Evolutionary conservation across 345 rosid species (phyloP).

Genomic region (Kernera saxatilis): DNA sequence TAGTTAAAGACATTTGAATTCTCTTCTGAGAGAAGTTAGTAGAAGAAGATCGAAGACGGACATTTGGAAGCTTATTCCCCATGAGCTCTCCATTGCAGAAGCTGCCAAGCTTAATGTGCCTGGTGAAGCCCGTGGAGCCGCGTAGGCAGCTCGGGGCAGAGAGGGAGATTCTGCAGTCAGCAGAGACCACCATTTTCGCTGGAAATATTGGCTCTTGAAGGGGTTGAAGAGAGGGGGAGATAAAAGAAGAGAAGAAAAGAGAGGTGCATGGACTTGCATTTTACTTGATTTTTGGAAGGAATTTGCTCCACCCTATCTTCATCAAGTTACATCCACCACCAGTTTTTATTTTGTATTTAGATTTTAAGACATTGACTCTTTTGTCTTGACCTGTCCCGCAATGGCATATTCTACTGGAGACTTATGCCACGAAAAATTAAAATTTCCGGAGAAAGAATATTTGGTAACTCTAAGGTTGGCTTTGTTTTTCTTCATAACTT

Average conservation of each 20-base stretch:
- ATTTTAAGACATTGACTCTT: slow-evolving; percentile 12
- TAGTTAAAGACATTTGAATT: slow-evolving; percentile 52
- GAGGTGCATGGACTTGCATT: slow-evolving; percentile 31
- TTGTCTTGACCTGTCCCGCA: slow-evolving; percentile 20
- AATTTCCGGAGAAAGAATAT: background rate
- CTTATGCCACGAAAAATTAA: background rate
- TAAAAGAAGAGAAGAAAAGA: background rate
- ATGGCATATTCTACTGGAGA: slow-evolving; percentile 21
- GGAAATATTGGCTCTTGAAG: slow-evolving; percentile 10
- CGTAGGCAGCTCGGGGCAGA: slow-evolving; percentile 43
- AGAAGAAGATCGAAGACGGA: slow-evolving; percentile 16
- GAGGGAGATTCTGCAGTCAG: slow-evolving; percentile 57
- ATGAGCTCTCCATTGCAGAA: slow-evolving; percentile 64
- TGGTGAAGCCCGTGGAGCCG: slow-evolving; percentile 27
- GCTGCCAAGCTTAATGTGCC: slow-evolving; percentile 35
- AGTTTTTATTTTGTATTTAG: slow-evolving; percentile 26
- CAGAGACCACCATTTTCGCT: slow-evolving; percentile 48
- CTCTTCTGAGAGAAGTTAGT: slow-evolving; percentile 22
- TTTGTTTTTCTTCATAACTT: too few relatives aligned
- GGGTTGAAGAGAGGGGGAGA: slow-evolving; percentile 4
- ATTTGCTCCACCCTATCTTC: slow-evolving; percentile 63
- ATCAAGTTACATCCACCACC: slow-evolving; percentile 60
- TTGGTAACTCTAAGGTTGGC: too few relatives aligned
- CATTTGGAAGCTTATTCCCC: slow-evolving; percentile 47
- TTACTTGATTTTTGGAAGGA: slow-evolving; percentile 37